Base-by-base conservation (phyloP, 2,329 filamentous ascomycete genomes). In the Biscogniauxia marginata region DNA sequence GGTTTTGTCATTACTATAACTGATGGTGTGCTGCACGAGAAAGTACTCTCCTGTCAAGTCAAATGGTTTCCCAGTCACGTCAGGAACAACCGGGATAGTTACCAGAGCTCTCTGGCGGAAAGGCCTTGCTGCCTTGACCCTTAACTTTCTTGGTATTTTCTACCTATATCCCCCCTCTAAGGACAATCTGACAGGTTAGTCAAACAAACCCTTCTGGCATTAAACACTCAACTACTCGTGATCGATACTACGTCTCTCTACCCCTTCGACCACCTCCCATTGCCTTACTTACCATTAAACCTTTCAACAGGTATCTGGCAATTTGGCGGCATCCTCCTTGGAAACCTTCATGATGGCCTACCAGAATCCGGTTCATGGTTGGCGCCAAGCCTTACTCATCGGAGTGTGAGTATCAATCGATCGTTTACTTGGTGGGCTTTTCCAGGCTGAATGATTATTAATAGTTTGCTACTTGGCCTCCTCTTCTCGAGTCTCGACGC, bases 401-500 rank as follows among this genome's bases (percentile, higher is more conserved):
- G 59, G 69, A 52, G 74, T 73, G 76, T 74, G 60, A 62, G 64
- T 57, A 56, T 4, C 39, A 63, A 60, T 16, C 59, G 70, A 39
- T 70, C 71, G 51, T 68, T 73, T 46, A 65, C 67, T 69, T 20
- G 72, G 73, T 46, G 66, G 63, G 18, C 68, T 68, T 4, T 58
- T 71, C n/a, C 63, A 64, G 16, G 49, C 53, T 63, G 30, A 60
- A 58, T 49, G 11, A 48, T n/a, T 9, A 21, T 55, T 11, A 52
- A 50, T 49, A 83, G 79, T 46, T 73, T 83, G 50, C 74, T 84
- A 8, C 60, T 78, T 2, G 81, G 82, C 3, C 74, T 85, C 2
- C 73, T 85, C 16, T 82, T 85, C 61, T 83, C 82, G 3, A 83
- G 78, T 22, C 73, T 84, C 43, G 82, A 85, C 57, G 81, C 80